Conservation (phyloP, 371 early-diverging fungal species). For the Thermomucor indicae-seudaticae region DNA sequence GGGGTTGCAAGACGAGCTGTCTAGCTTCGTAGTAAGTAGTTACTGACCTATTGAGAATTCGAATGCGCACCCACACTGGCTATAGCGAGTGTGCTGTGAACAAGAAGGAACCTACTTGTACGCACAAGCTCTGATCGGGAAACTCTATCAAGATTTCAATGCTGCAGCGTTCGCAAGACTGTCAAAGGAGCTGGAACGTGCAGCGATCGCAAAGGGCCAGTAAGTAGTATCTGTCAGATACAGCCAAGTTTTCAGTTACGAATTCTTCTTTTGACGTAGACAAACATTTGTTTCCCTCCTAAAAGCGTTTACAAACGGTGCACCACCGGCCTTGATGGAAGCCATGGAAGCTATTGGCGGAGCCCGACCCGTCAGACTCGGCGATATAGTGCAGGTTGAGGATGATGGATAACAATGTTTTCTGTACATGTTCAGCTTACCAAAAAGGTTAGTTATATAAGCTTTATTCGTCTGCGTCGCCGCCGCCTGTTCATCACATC, state of each 20-base stretch:
- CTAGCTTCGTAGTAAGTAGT: conserved; percentile 40
- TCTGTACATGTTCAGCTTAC: conserved; percentile 21
- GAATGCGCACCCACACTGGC: neutral
- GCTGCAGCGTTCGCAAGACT: conserved; percentile 51
- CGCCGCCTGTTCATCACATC: conserved; percentile 48
- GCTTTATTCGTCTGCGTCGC: conserved; percentile 33
- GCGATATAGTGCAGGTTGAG: too few species aligned
- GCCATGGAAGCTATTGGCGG: neutral
- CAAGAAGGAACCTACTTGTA: conserved; percentile 67
- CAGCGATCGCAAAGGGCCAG: conserved; percentile 36
- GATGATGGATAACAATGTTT: too few species aligned
- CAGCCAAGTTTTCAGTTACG: neutral
- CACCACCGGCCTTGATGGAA: neutral
- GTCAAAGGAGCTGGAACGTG: conserved; percentile 57
- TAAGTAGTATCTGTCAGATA: conserved; percentile 10
- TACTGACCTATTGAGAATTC: neutral
- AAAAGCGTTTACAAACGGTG: neutral
- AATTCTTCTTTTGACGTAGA: neutral
- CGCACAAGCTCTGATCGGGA: conserved; percentile 54
- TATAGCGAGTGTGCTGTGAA: conserved; percentile 61
- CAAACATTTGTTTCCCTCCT: neutral
- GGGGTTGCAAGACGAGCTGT: conserved; percentile 45
- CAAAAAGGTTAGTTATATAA: conserved; percentile 49
- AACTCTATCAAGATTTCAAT: conserved; percentile 47
- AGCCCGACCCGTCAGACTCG: too few species aligned